Percentiles rank a stretch among this genome's conserved stretches.
These are phyloP conservation scores for Zopfochytrium polystomum DNA, from an alignment of 371 early-diverging fungal genomes.

Conservation along the genomic window DNA sequence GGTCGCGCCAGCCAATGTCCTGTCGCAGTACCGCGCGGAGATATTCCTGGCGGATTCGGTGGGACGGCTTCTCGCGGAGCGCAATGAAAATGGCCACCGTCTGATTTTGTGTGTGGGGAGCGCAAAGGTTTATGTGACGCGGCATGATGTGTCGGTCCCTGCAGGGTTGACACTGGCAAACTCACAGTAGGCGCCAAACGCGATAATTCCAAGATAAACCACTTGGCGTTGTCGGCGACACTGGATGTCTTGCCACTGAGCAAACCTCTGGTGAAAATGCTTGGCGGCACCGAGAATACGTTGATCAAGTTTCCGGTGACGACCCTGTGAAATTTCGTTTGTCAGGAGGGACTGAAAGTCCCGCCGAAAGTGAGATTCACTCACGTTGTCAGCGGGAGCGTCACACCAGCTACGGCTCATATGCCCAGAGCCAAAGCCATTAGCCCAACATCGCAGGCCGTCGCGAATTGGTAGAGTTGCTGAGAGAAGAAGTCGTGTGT, in stretches of 20 bases:
- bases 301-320: no score
- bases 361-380: no score
- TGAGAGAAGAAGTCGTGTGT: no score
- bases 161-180: not conserved
- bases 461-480: constrained; percentile 17
- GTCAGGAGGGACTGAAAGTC: no score
- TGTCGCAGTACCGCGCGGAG: constrained; percentile 64
- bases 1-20: constrained; percentile 90
- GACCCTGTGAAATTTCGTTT: no score
- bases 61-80: constrained; percentile 28
- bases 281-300: not conserved
- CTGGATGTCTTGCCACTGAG: no score
- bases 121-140: no score
- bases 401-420: constrained; percentile 13
- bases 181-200: constrained; percentile 15
- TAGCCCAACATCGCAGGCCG: not conserved
- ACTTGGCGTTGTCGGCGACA: no score
- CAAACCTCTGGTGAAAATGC: constrained; percentile 6
- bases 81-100: constrained; percentile 26
- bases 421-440: constrained; percentile 17
- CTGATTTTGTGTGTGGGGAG: no score
- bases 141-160: no score
- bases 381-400: constrained; percentile 22
- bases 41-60: constrained; percentile 39
- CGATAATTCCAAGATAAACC: constrained; percentile 9